phyloP scores from a whole-genome alignment of 1,139 yeast genomes.

The Candida neerlandica region DNA sequence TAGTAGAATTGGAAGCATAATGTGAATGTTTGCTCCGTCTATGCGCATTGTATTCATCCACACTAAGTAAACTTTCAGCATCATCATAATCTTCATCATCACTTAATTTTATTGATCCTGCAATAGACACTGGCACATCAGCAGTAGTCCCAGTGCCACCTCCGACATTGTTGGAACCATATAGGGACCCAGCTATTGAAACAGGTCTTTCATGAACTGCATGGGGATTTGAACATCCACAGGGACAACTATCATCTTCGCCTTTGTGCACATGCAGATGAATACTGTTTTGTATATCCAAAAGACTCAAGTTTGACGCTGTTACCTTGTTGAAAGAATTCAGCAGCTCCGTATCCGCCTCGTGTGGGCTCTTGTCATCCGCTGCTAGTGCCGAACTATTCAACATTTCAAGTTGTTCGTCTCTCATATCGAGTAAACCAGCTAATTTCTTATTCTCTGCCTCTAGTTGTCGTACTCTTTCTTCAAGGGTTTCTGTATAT shows the following conservation, averaged over 20 bases:
- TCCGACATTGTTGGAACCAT: constrained; percentile 22
- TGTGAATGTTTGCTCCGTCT: constrained; percentile 7
- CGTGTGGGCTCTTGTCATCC: constrained; percentile 6
- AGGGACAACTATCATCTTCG: constrained; percentile 44
- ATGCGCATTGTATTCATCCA: constrained; percentile 27
- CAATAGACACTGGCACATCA: constrained; percentile 26
- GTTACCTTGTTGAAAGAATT: constrained; percentile 18
- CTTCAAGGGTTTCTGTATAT: constrained; percentile 50
- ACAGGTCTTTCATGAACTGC: constrained; percentile 65
- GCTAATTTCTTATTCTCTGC: constrained; percentile 45
- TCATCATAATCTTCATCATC: constrained; percentile 59
- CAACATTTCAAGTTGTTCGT: constrained; percentile 52
- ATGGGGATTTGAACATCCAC: constrained; percentile 58
- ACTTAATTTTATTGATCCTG: constrained; percentile 45
- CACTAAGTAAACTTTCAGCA: constrained; percentile 32
- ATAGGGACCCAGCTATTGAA: constrained; percentile 61
- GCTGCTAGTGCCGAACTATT: constrained; percentile 17
- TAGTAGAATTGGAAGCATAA: constrained; percentile 21
- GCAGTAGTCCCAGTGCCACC: constrained; percentile 22
- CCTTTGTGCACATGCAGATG: constrained; percentile 41
- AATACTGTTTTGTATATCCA: constrained; percentile 17
- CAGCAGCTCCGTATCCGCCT: not conserved
- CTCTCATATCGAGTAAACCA: constrained; percentile 59
- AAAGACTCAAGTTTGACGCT: constrained; percentile 19
- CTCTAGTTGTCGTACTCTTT: constrained; percentile 47